Evolutionary conservation across 345 rosid genomes (phyloP), one percentile per base, ranked within the genome.

Genomic region (Rhodamnia argentea): DNA sequence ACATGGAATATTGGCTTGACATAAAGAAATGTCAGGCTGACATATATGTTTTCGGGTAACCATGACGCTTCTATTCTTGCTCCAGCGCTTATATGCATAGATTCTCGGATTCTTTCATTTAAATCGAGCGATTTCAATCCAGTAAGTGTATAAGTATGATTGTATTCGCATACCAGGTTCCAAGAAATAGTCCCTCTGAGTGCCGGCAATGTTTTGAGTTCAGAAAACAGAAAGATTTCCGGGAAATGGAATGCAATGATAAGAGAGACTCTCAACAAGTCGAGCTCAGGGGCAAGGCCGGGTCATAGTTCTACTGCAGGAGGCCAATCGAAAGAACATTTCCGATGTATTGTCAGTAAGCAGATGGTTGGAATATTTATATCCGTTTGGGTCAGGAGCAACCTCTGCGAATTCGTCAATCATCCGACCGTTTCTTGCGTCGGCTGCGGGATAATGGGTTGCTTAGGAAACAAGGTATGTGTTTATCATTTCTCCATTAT

Each of bases 121-220:
- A 83, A 6, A 27, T 53, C 1, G 26, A 20, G 2, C 7, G 24
- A 70, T 70, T 83, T 22, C 84, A 53, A 29, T 18, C 37, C 51
- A 40, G 51, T 54, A 12, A 52, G 24, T 52, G 23, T 55, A 29
- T 29, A n/a, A n/a, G 32, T 47, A 59, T 56, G 85, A 26, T 74
- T 42, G 24, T 50, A 83, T 70, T 85, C 10, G 13, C 47, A 52
- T 58, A 11, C 37, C 86, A 91, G 93, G 89, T 91, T 90, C 83
- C 93, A 91, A 87, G 93, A 91, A 88, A 83, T 90, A 27, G 93
- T 91, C 54, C 93, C 93, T 15, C 89, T 91, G 83, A 89, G 76
- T 50, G 88, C 93, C 2, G 87, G 89, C 26, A 91, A 86, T 42
- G 92, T 91, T 11, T 85, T 90, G 74, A 88, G 90, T 5, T 70